Evolutionary conservation across 495 filamentous ascomycete genomes (phyloP), one percentile per base, ranked within the genome.

Genomic region (Staphylotrichum longicolle): DNA sequence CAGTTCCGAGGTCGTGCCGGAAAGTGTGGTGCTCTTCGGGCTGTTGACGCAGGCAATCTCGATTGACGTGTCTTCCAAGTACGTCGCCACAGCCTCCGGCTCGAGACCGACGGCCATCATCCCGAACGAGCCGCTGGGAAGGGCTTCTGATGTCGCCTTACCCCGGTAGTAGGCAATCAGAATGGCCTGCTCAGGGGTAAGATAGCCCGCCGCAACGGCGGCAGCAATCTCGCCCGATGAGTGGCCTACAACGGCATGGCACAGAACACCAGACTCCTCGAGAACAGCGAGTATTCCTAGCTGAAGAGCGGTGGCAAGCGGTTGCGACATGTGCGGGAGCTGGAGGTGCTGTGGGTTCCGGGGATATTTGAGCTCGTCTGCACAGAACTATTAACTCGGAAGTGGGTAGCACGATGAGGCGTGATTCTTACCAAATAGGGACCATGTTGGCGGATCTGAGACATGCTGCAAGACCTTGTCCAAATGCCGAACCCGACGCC

Each of bases 101-200:
- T 70, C 70, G 0, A 82, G 70, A 0, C 77, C 81, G 20, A 76
- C 77, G 0, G 82, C 83, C 20, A 83, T 37, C 83, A 86, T 85
- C 9, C 82, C 82, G 4, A 74, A 27, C 1, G 20, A 27, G 20
- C 20, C 20, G 20, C 20, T 27, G 20, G 20, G 20, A 27, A 27
- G 20, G 20, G 20, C 20, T 27, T 27, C 20, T 27, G 20, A 27
- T 27, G 20, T 42, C 2, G 57, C 62, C 14, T 35, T 27, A 1
- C 62, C 51, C 4, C 62, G 40, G 7, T 40, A 44, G 15, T 48
- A 64, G 5, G 62, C 62, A 4, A 33, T 14, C 32, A 46, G 55
- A 27, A 64, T 64, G 50, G 40, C 56, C 27, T 63, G 54, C 5
- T 60, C 60, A 7, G 39, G 37, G 5, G 35, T 11, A 2, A 54